Evolutionary conservation across 78 protist species (phyloP).

Genomic region (Dictyostelium capitatum): DNA sequence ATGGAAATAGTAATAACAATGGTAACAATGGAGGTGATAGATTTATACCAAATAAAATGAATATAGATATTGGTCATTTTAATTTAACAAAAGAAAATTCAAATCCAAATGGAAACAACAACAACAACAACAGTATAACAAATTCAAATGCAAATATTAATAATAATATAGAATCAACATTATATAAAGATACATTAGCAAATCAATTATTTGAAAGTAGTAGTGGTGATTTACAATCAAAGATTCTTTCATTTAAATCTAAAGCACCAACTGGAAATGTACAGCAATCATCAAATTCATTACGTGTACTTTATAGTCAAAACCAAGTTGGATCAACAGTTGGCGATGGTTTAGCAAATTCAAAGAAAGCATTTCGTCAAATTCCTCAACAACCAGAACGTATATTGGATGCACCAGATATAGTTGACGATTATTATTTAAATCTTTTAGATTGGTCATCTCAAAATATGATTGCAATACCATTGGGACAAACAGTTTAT

Average conservation of each 20-base stretch:
- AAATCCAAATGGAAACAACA: constrained; percentile 11
- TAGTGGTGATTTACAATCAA: constrained; percentile 63
- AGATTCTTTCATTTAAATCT: constrained; percentile 92
- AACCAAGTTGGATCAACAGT: constrained; percentile 35
- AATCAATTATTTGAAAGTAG: constrained; percentile 24
- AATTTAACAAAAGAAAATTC: constrained; percentile 80
- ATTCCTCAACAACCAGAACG: constrained; percentile 86
- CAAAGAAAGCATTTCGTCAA: constrained; percentile 72
- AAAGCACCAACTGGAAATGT: constrained; percentile 87
- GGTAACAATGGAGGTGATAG: constrained; percentile 42
- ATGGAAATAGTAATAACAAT: neutral
- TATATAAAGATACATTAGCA: constrained; percentile 64
- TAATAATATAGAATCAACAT: constrained; percentile 11
- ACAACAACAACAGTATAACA: neutral
- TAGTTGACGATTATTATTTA: constrained; percentile 98
- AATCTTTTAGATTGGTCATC: constrained; percentile 99
- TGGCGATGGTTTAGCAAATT: neutral
- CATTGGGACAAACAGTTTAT: constrained; percentile 96
- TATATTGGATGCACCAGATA: constrained; percentile 97
- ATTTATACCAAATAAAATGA: constrained; percentile 79
- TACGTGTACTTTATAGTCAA: constrained; percentile 77
- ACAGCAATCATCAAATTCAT: neutral
- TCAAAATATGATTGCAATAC: constrained; percentile 96
- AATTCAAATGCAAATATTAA: neutral
- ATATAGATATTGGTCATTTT: constrained; percentile 74